Evolutionary conservation across 2,329 filamentous ascomycete species (phyloP).

Genomic region (Rutstroemia sp.): DNA sequence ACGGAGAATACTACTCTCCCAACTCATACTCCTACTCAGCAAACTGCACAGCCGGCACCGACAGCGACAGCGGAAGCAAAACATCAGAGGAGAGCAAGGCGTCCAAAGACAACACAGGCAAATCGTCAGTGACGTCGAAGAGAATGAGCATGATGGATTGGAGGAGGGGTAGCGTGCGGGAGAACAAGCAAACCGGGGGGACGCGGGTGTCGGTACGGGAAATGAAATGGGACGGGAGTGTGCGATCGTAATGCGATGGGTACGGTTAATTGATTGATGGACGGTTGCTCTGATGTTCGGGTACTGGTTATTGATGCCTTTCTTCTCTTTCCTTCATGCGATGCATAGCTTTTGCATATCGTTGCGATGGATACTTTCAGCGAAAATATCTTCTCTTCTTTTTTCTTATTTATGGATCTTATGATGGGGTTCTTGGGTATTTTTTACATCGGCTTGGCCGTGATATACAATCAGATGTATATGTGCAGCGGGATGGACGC

Average conservation of each 20-base stretch:
- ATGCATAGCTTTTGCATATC: slow-evolving; percentile 1
- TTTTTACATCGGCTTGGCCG: not conserved
- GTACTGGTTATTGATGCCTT: not conserved
- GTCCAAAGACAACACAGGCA: slow-evolving; percentile 5
- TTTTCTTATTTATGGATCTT: slow-evolving; percentile 6
- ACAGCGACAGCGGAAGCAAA: slow-evolving; percentile 4
- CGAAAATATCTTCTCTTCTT: not conserved
- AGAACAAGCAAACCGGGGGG: not conserved
- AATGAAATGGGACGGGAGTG: slow-evolving; percentile 8
- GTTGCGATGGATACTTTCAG: slow-evolving; percentile 4
- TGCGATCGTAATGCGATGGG: slow-evolving; percentile 1
- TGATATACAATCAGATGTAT: not conserved
- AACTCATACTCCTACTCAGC: not conserved
- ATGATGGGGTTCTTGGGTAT: not conserved
- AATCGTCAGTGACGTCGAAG: slow-evolving; percentile 5
- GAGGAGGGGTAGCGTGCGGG: slow-evolving; percentile 4
- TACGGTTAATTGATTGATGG: not conserved
- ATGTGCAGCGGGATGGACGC: not conserved
- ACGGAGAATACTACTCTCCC: slow-evolving; percentile 67
- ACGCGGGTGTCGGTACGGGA: slow-evolving; percentile 5
- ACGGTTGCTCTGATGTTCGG: not conserved
- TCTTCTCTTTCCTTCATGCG: not conserved
- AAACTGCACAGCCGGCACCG: slow-evolving; percentile 4
- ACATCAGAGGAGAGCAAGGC: not conserved
- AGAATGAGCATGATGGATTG: slow-evolving; percentile 8